Conservation (phyloP, 352 stramenopile genomes). For the Achlya hypogyna region DNA sequence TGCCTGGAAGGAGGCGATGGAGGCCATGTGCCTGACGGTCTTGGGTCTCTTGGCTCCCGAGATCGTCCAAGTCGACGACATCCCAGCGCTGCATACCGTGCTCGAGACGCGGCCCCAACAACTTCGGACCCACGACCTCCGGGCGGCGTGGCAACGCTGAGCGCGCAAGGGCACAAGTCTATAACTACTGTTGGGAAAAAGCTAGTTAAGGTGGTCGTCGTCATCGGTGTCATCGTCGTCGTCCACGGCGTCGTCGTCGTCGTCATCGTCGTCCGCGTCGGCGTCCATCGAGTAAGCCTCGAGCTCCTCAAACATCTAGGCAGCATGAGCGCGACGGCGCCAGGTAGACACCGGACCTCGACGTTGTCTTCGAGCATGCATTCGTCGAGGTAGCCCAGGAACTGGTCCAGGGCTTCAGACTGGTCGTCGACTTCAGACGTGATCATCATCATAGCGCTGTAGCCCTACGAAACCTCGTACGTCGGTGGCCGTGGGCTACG, state of each 20-base stretch:
- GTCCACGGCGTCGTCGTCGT: slow-evolving; percentile 7
- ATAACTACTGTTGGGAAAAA: background rate
- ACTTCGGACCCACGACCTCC: background rate
- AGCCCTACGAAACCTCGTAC: slow-evolving; percentile 30
- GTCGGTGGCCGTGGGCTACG: background rate
- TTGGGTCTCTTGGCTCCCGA: background rate
- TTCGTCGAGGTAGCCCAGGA: slow-evolving; percentile 54
- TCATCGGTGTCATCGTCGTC: slow-evolving; percentile 19
- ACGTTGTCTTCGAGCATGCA: slow-evolving; percentile 61
- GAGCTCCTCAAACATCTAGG: slow-evolving; percentile 12
- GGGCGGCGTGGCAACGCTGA: background rate
- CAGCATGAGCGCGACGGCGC: background rate
- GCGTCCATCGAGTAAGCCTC: slow-evolving; percentile 10
- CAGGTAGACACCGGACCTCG: background rate
- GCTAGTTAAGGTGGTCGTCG: slow-evolving; percentile 7
- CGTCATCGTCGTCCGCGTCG: slow-evolving; percentile 14
- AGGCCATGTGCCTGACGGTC: background rate
- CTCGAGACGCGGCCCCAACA: background rate
- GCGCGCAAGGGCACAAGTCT: background rate
- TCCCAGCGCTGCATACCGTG: background rate
- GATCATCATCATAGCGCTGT: slow-evolving; percentile 39
- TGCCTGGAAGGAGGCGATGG: background rate
- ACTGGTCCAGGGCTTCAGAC: slow-evolving; percentile 43
- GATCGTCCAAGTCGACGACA: background rate
- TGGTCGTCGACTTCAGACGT: slow-evolving; percentile 37